Base-by-base conservation (phyloP, 805 yeast genomes). In the Candida manassasensis region DNA sequence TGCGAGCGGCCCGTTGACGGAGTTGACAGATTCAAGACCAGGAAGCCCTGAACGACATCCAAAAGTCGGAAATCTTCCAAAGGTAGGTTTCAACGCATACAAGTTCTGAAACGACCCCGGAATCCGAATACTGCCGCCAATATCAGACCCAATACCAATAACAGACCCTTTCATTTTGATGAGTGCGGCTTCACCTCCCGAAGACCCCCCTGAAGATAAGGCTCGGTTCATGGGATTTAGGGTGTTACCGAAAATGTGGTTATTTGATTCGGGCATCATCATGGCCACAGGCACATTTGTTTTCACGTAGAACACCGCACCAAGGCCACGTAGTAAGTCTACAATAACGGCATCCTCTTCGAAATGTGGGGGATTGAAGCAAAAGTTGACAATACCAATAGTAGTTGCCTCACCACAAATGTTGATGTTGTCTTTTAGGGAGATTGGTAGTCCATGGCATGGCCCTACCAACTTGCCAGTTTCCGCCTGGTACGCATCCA, bases 161-260 rank as follows among this genome's bases (percentile, higher is more conserved):
- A 66, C 61, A n/a, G 74, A 61, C 4, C 77, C 77, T 35, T 57
- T 55, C 37, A 67, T 41, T 1, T 66, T 67, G 7, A 70, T 45
- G 18, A 75, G 47, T 7, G 77, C 73, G 5, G 71, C 75, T 32
- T 73, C 79, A 29, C 79, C 79, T 6, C 78, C 77, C 10, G 75
- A 67, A 7, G 75, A 69, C 0, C 80, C 79, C 28, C 78, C 77
- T 15, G 73, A 53, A n/a, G 71, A 59, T 35, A 70, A 45, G 14
- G 50, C 47, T 26, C 67, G 47, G 43, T 69, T 71, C 43, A 57
- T 49, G 3, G 79, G 74, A 50, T 71, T 73, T 21, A 54, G 40
- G 11, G 77, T 71, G 25, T 60, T 54, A 2, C 80, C 80, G 37
- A 54, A 69, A 21, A 74, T 45, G 41, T 61, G 57, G 46, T 67